These are phyloP conservation scores for Russula brevipes DNA, from an alignment of 768 basidiomycete genomes.

Conservation along the genomic window DNA sequence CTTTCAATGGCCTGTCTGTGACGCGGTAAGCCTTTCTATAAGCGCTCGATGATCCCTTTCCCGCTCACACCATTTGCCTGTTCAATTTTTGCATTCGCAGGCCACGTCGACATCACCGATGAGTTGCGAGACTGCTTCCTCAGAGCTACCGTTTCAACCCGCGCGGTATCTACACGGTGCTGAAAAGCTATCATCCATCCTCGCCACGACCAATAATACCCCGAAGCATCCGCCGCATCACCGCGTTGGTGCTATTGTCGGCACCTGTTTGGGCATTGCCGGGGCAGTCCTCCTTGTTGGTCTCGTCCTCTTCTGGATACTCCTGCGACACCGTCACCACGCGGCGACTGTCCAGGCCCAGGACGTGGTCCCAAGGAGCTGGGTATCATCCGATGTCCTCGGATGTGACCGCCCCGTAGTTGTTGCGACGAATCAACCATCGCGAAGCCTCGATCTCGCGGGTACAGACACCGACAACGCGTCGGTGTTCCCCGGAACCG, in stretches of 20 bases:
- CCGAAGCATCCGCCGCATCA: not conserved
- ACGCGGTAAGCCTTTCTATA: not conserved
- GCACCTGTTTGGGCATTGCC: conserved; percentile 1
- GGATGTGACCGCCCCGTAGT: not conserved
- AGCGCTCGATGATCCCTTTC: not conserved
- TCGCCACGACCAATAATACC: not conserved
- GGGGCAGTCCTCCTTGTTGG: conserved; percentile 7
- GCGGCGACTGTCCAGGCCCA: not conserved
- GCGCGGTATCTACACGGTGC: not conserved
- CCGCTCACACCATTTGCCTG: not conserved
- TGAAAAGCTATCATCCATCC: not conserved
- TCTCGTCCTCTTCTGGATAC: conserved; percentile 10
- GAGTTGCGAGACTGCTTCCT: not conserved
- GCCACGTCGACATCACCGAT: not conserved
- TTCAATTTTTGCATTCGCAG: not conserved
- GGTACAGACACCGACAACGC: not conserved
- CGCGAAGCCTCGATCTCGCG: conserved; percentile 13
- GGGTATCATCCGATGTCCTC: conserved; percentile 1
- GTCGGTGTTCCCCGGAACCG: not conserved
- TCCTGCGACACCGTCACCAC: conserved; percentile 4
- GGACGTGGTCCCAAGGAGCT: conserved; percentile 1
- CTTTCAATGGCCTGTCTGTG: not conserved
- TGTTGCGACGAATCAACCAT: conserved; percentile 3
- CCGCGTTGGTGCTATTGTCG: conserved; percentile 1
- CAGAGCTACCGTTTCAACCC: not conserved